Base-by-base conservation (phyloP, 2,329 filamentous ascomycete species). In the Curvularia sp. region DNA sequence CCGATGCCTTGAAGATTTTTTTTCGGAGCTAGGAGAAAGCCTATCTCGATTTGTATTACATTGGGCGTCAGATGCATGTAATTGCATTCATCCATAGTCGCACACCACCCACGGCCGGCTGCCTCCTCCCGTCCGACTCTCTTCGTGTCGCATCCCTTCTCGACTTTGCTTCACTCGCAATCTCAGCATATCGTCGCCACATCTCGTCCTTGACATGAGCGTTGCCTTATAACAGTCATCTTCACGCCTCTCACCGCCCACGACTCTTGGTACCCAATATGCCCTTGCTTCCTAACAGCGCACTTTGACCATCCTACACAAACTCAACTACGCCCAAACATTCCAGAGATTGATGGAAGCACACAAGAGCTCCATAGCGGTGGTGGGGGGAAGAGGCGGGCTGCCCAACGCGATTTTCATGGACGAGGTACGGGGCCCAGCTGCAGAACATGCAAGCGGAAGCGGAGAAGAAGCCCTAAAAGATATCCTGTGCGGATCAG, bases 401-500 rank as follows among this genome's bases (percentile, higher is more conserved):
- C 58, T 72, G 34, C 49, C 64, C 38, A 61, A 61, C 21, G 38
- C 65, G 59, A 49, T 66, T 48, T 63, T 59, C 23, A 55, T 65
- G 55, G 67, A 69, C 48, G 67, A 74, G 21, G 54, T 32, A 30
- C 57, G 53, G 46, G 53, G 57, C 21, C 45, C 57, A 47, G 41
- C 62, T 38, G 47, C 60, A 39, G 63, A 55, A 28, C 62, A 66
- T 8, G 53, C 57, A 18, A 53, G 55, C 45, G 68, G 77, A 55
- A 83, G 86, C 69, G 82, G 82, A 49, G 66, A 83, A 28, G 89
- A 95, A 71, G 91, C 92, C 5, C 71, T 94, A 39, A 93, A 97
- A 77, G 93, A 98, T 73, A 86, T 99, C 55, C 74, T 89, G 10
- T 98, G 92, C 76, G 95, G 95, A 75, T 97, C 94, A 58, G 87